A percentile compares a stretch with the other conserved stretches of the same genome.
These are phyloP conservation scores for Plasmopara muralis DNA, from an alignment of 352 stramenopile species.

Conservation along the genomic window DNA sequence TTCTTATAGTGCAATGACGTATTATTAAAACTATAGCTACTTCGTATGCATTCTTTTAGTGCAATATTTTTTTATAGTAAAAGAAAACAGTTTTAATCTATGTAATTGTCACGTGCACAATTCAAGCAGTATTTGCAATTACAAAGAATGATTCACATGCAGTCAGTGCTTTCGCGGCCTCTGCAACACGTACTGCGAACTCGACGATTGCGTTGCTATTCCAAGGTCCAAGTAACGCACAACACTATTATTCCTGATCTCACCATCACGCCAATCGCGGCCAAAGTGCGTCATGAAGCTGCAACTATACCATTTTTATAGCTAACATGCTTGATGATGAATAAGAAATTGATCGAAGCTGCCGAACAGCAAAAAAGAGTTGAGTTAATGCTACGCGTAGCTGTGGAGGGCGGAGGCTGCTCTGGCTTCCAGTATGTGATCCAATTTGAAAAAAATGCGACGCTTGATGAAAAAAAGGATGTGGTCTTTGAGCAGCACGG, in stretches of 20 bases:
- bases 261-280: constrained; percentile 60
- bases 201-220: constrained; percentile 22
- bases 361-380: constrained; percentile 46
- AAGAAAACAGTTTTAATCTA: too few species aligned
- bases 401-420: constrained; percentile 89
- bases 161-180: constrained; percentile 16
- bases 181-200: constrained; percentile 12
- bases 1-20: too few species aligned
- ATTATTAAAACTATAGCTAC: too few species aligned
- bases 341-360: constrained; percentile 52
- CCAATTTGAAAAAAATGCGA: constrained; percentile 67
- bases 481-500: constrained; percentile 86
- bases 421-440: constrained; percentile 93
- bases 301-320: background rate
- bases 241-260: constrained; percentile 47
- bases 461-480: constrained; percentile 44
- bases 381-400: constrained; percentile 78
- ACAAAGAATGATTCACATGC: too few species aligned
- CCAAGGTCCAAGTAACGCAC: constrained; percentile 33
- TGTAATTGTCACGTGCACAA: too few species aligned
- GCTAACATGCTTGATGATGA: constrained; percentile 5
- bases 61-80: too few species aligned
- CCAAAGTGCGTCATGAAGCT: constrained; percentile 29
- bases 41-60: too few species aligned
- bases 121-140: too few species aligned